These are phyloP conservation scores for Telfairia occidentalis DNA, from an alignment of 331 rosid species.

Conservation along the genomic window DNA sequence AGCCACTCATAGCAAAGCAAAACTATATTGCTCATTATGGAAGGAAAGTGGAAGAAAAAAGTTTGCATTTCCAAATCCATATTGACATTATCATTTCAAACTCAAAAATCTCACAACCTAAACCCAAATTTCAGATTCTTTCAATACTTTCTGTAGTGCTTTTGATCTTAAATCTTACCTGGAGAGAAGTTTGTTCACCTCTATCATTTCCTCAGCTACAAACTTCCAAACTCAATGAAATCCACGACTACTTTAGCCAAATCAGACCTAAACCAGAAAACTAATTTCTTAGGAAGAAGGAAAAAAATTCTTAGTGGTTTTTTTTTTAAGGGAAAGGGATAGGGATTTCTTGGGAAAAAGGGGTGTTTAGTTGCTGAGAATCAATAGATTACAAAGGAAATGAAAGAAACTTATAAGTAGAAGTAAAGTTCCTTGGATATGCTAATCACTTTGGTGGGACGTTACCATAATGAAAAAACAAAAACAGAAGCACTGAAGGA, in stretches of 20 bases:
- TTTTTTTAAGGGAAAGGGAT: not conserved
- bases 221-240: not conserved
- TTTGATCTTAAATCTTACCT: constrained; percentile 12
- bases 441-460: constrained; percentile 3
- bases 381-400: not conserved
- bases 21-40: constrained; percentile 13
- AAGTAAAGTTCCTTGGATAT: constrained; percentile 5
- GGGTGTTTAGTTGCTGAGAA: not conserved
- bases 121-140: constrained; percentile 3
- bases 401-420: constrained; percentile 8
- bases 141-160: not conserved
- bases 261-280: too few species aligned
- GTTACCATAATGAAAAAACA: not conserved
- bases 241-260: not conserved
- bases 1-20: constrained; percentile 14
- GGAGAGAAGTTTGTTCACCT: not conserved
- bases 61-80: not conserved
- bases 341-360: not conserved
- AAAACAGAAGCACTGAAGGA: not conserved
- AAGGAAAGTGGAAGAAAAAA: constrained; percentile 6
- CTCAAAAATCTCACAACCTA: not conserved
- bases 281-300: too few species aligned
- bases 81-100: not conserved
- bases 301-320: not conserved
- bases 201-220: not conserved